A percentile compares a stretch with the other conserved stretches of the same genome.
These are phyloP conservation scores for Cryphonectria carpinicola DNA, from an alignment of 2,329 filamentous ascomycete species.

Conservation along the genomic window DNA sequence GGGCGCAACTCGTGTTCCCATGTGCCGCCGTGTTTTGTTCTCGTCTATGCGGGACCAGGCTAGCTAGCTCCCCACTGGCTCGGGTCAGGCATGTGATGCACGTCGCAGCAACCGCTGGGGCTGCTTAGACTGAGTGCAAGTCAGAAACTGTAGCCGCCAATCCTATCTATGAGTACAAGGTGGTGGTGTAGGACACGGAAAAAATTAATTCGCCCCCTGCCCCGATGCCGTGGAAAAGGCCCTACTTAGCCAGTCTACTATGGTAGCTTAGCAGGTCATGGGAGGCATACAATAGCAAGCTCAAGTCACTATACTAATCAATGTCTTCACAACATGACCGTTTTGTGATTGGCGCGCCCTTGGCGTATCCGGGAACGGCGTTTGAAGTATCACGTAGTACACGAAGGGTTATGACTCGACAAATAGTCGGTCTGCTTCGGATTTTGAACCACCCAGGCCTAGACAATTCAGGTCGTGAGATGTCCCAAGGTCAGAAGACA, in stretches of 20 bases:
- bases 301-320: neutral
- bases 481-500: neutral
- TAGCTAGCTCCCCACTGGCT: neutral
- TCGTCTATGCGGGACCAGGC: neutral
- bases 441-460: neutral
- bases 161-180: neutral
- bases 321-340: neutral
- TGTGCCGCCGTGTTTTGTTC: neutral
- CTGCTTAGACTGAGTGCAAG: neutral
- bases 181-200: neutral
- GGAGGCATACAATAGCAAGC: neutral
- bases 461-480: neutral
- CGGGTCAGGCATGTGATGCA: neutral
- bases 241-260: neutral
- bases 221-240: neutral
- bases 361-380: neutral
- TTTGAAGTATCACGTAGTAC: neutral
- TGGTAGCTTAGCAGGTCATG: neutral
- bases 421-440: neutral
- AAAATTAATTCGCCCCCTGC: neutral
- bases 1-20: neutral
- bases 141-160: neutral
- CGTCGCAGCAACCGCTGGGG: neutral
- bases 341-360: neutral
- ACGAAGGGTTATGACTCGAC: neutral